Conservation (phyloP, 2,329 filamentous ascomycete genomes). For the Aphanocladium album region DNA sequence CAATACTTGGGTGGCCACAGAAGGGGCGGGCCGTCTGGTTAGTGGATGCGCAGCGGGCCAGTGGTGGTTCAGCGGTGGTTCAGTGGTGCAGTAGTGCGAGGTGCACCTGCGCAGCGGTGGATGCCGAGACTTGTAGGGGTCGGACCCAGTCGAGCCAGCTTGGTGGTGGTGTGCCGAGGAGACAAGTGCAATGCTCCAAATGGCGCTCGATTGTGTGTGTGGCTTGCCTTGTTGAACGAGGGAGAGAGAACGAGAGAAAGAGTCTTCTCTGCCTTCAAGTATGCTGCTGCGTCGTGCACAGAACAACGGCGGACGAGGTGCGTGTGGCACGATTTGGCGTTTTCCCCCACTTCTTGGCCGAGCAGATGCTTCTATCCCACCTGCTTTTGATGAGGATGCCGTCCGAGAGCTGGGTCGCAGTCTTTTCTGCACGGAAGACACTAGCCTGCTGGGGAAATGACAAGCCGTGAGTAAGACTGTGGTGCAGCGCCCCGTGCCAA, state of each 20-base stretch:
- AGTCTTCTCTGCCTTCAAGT: too few species aligned
- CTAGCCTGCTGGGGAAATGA: background rate
- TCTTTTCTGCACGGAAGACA: background rate
- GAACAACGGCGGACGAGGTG: background rate
- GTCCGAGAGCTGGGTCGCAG: constrained; percentile 3
- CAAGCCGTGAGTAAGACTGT: background rate
- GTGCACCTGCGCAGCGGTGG: background rate
- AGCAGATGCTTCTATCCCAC: background rate
- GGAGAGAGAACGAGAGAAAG: background rate
- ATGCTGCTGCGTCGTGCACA: background rate
- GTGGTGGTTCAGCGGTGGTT: background rate
- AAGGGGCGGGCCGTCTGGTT: constrained; percentile 8
- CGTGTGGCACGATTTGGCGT: constrained; percentile 9
- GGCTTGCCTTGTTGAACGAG: background rate
- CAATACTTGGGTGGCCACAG: constrained; percentile 7
- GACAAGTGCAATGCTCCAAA: too few species aligned
- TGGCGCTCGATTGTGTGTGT: background rate
- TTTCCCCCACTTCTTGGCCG: constrained; percentile 1
- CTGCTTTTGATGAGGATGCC: background rate
- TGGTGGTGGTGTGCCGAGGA: too few species aligned
- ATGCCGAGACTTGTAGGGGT: background rate
- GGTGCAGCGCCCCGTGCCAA: background rate
- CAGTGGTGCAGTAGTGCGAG: background rate
- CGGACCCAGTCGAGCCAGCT: too few species aligned
- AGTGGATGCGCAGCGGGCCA: background rate